Base-by-base conservation (phyloP, 805 yeast genomes). In the Candida tammaniensis region DNA sequence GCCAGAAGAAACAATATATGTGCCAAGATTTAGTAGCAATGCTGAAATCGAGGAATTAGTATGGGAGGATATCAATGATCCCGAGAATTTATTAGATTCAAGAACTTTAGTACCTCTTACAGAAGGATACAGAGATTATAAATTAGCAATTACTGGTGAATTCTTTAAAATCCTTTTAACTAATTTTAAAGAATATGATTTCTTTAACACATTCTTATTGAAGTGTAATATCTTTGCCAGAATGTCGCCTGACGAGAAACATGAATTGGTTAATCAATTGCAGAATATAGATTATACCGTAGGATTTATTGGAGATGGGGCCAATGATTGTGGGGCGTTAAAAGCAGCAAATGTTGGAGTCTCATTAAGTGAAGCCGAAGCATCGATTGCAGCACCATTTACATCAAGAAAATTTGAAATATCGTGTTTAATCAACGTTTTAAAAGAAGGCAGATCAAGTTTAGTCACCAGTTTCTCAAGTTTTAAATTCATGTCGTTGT, bases 261-360 rank as follows among this genome's bases (percentile, higher is more conserved):
- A 93, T 57, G 98, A 93, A 59, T 68, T 93, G 30, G 96, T 93
- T 22, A 89, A 85, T 49, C 86, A 83, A 54, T 63, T 93, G 10
- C 96, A 88, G 56, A 72, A 68, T 15, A 54, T 93, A 14, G 96
- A 89, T 51, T 91, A 91, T 54, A 86, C 95, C 0, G 95, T 87
- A 30, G 96, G 97, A 2, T 93, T 93, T 59, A 93, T 98, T 62
- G 99, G 99, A 23, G 99, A 93, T 63, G 99, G 99, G 45, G 99
- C 99, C 5, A 93, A 93, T 59, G 99, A 93, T 55, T 93, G 98
- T 61, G 98, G 98, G 47, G 99, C 99, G 0, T 68, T 93, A 38
- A 93, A 91, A 52, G 96, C 96, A 10, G 98, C 98, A 0, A 96
- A 93, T 61, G 95, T 94, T 32, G 99, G 99, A 12, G 79, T 93